phyloP scores from a whole-genome alignment of 1,284 basidiomycete species.

The Athelia sp. region DNA sequence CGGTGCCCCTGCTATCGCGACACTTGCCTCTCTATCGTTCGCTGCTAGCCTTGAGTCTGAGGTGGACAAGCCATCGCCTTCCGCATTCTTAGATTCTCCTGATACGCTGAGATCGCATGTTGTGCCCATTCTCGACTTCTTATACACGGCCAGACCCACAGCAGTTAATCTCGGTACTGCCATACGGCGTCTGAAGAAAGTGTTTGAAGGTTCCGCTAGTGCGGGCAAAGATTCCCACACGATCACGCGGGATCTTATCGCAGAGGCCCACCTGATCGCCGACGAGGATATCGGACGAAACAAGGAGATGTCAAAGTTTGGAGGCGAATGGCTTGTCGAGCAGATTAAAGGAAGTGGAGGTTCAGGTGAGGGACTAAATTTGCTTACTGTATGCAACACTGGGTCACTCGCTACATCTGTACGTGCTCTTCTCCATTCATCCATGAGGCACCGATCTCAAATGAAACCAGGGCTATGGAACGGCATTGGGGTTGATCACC shows the following conservation, averaged over 20 bases:
- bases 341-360: constrained; percentile 45
- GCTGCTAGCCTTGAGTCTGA: constrained; percentile 54
- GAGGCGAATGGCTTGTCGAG: constrained; percentile 79
- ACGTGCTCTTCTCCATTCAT: constrained; percentile 23
- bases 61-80: constrained; percentile 31
- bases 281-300: constrained; percentile 85
- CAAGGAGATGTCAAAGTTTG: constrained; percentile 74
- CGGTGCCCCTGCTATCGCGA: constrained; percentile 92
- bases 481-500: constrained; percentile 90
- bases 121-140: constrained; percentile 57
- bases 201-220: constrained; percentile 34
- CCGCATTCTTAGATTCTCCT: constrained; percentile 46
- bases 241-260: constrained; percentile 56
- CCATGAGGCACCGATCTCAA: neutral
- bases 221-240: constrained; percentile 37
- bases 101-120: constrained; percentile 48
- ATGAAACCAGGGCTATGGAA: constrained; percentile 78
- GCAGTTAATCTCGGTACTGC: constrained; percentile 90
- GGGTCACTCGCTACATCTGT: constrained; percentile 90
- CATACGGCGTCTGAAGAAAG: constrained; percentile 61
- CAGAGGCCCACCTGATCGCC: constrained; percentile 62
- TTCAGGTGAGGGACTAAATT: constrained; percentile 54
- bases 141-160: constrained; percentile 86
- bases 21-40: constrained; percentile 79
- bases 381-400: constrained; percentile 95